phyloP scores from a whole-genome alignment of 2,329 filamentous ascomycete species.

The Dothideomycetes sp. region DNA sequence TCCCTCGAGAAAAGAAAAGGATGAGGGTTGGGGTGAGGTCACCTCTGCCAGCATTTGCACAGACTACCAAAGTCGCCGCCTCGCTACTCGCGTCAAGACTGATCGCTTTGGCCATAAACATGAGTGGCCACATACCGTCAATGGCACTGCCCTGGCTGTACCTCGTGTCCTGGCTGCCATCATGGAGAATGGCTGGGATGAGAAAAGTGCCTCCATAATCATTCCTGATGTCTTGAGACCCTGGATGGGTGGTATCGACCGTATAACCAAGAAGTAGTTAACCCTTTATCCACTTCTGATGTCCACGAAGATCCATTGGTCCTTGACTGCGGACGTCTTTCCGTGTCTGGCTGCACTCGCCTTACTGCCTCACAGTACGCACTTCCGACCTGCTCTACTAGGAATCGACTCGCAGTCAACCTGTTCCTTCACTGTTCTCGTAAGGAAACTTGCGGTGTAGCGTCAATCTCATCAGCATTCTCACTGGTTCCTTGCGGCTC shows the following conservation, averaged over 20 bases:
- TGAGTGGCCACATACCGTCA: constrained; percentile 77
- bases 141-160: constrained; percentile 87
- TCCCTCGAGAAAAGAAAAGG: constrained; percentile 58
- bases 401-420: no score
- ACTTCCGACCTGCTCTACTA: no score
- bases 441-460: no score
- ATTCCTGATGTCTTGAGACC: constrained; percentile 70
- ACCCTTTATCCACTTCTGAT: background rate
- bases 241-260: constrained; percentile 71
- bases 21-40: constrained; percentile 83
- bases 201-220: constrained; percentile 51
- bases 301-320: no score
- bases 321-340: no score
- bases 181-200: constrained; percentile 83
- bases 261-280: constrained; percentile 42
- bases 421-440: no score
- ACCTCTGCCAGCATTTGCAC: constrained; percentile 85
- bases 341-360: no score
- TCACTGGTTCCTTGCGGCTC: no score
- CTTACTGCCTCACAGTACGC: no score
- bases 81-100: constrained; percentile 61
- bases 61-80: constrained; percentile 80
- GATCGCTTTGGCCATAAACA: constrained; percentile 38
- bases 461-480: no score
- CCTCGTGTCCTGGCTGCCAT: constrained; percentile 82